Evolutionary conservation across 108 stramenopile species (phyloP), one percentile per base, ranked within the genome.

Genomic region (Bacterosira constricta): DNA sequence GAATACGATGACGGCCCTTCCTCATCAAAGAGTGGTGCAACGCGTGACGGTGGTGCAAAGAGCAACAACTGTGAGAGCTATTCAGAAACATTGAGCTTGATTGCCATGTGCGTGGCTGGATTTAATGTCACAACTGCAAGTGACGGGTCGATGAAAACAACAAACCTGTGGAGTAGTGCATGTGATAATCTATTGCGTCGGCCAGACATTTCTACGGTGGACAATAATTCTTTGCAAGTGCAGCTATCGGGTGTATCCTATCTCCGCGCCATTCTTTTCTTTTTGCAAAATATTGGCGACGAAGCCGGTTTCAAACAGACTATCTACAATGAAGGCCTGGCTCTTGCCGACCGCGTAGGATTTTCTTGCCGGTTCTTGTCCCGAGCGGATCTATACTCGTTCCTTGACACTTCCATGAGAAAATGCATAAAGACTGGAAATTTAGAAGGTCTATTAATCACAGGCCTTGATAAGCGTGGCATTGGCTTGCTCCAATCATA

Each of bases 41-140:
- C 17, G 3, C 3, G 10, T 39, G n/a, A n/a, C n/a, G n/a, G n/a
- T n/a, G n/a, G n/a, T n/a, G n/a, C n/a, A n/a, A 31, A 23, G 29
- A 35, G 59, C 18, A 47, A 15, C 18, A 45, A 52, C 27, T 18
- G 21, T 29, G 49, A 71, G 46, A 27, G 41, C 18, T 88, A 90
- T 56, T 85, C 84, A n/a, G 90, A 91, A 66, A 82, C 88, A 0
- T 58, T 91, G 49, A 82, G 75, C 36, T 76, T 91, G 54, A 83
- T 86, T 57, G 82, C 88, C n/a, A 88, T 91, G 83, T 88, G 87
- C 53, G 83, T 94, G 8, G 90, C 93, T 36, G 90, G 90, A 12
- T 90, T 81, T 67, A 82, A 82, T 30, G 68, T 53, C 13, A 63
- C 46, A 17, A 41, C 45, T 4, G 49, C 57, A 45, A 66, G 68